phyloP scores from a whole-genome alignment of 2,329 filamentous ascomycete species.

The Verticillium tricorpus region DNA sequence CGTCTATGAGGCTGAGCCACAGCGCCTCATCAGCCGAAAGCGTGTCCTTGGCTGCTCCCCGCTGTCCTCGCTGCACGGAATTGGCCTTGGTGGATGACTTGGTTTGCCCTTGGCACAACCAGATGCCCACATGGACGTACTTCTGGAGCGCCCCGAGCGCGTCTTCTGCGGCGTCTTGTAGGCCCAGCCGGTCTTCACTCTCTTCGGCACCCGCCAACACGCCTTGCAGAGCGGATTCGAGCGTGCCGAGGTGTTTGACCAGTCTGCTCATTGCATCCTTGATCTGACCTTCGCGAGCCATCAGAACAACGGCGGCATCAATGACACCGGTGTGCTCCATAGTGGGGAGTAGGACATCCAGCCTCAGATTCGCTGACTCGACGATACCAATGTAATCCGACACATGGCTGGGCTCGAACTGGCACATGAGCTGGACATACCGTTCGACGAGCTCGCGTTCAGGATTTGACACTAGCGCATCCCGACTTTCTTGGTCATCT shows the following conservation, averaged over 20 bases:
- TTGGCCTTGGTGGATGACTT: conserved; percentile 48
- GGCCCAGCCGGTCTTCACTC: conserved; percentile 42
- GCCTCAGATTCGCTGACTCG: conserved; percentile 68
- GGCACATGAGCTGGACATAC: conserved; percentile 90
- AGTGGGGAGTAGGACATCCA: conserved; percentile 71
- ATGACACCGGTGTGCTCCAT: conserved; percentile 89
- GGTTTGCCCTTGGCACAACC: conserved; percentile 86
- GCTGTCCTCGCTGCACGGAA: conserved; percentile 47
- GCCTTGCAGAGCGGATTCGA: conserved; percentile 74
- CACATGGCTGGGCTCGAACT: conserved; percentile 75
- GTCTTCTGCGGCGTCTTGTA: conserved; percentile 65
- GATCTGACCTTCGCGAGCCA: conserved; percentile 83
- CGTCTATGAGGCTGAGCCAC: conserved; percentile 59
- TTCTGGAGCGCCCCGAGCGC: conserved; percentile 77
- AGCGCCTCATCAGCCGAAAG: conserved; percentile 51
- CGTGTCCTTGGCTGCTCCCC: conserved; percentile 33
- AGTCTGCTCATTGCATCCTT: conserved; percentile 80
- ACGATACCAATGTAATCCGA: conserved; percentile 77
- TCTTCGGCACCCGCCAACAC: conserved; percentile 60
- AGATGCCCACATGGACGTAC: conserved; percentile 88
- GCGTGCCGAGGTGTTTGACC: conserved; percentile 70
- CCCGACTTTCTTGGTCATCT: conserved; percentile 13
- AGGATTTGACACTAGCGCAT: conserved; percentile 24
- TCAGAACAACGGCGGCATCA: conserved; percentile 86
- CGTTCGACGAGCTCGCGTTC: conserved; percentile 67